Evolutionary conservation across 2,329 filamentous ascomycete genomes (phyloP), one percentile per base, ranked within the genome.

Genomic region (Fusarium sp.): DNA sequence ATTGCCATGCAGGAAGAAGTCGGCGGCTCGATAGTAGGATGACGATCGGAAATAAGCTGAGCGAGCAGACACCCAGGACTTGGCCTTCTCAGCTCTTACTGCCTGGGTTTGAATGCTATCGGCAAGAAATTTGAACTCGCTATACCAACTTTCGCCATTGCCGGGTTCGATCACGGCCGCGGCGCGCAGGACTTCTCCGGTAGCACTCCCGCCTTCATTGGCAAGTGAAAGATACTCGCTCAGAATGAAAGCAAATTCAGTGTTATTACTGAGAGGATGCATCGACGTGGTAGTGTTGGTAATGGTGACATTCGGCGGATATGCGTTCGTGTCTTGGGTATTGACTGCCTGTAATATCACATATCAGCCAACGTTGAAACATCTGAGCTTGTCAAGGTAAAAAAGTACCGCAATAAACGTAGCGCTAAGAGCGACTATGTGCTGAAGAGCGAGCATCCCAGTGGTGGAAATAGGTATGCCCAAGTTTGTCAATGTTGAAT

Each of bases 1-100:
- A 70, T 85, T 79, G 8, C 74, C 77, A 53, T 81, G 78, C 9
- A 83, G 71, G 69, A 78, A 85, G 71, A 83, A 83, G 63, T 81
- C 79, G 11, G 83, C 79, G 0, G 68, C 53, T 22, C 82, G 78
- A 66, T 79, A 84, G 72, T 85, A 85, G 3, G 73, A 77, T 2
- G 82, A 69, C 2, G 81, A 79, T 5, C 74, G 76, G 72, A 84
- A 83, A 58, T 58, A 74, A 14, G 68, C 55, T 5, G 68, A 64
- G 10, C 72, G 63, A 33, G 71, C 74, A 7, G 73, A 74, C 6
- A 75, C 24, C 55, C 49, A 58, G 11, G 33, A 31, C 22, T 45
- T 54, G 3, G 28, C 31, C 33, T 58, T 45, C 18, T 58, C 55
- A 3, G 39, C 39, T 15, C 33, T 17, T 14, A 24, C 39, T 9